Conservation (phyloP, 2,329 filamentous ascomycete genomes). For the Byssoonygena ceratinophila region DNA sequence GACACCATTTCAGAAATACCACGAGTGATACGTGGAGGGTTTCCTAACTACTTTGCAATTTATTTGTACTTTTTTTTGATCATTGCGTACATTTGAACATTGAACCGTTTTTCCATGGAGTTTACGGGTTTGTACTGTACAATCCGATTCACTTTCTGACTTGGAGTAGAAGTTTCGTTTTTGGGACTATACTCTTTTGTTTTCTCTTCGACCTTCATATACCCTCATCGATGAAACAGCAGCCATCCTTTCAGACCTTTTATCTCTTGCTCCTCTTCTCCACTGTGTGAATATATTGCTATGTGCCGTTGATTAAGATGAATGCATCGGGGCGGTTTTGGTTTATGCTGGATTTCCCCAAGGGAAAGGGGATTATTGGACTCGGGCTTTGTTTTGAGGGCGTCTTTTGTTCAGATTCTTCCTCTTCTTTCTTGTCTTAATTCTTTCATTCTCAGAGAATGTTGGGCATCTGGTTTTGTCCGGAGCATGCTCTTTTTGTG, state of each 20-base stretch:
- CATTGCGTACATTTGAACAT: not conserved
- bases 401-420: not conserved
- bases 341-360: not conserved
- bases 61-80: constrained; percentile 1
- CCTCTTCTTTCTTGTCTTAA: not conserved
- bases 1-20: not conserved
- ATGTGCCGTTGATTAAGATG: not conserved
- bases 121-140: not conserved
- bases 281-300: constrained; percentile 6
- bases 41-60: not conserved
- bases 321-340: constrained; percentile 2
- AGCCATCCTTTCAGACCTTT: not conserved
- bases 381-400: not conserved
- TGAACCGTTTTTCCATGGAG: not conserved
- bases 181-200: not conserved
- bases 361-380: not conserved
- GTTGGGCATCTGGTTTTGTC: not conserved
- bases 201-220: not conserved
- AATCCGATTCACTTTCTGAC: not conserved
- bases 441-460: not conserved
- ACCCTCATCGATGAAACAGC: not conserved
- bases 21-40: not conserved
- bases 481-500: not conserved
- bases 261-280: not conserved
- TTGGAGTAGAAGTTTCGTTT: not conserved